Evolutionary conservation across 306 rosid genomes (phyloP).

Genomic region (Quercus ilex): DNA sequence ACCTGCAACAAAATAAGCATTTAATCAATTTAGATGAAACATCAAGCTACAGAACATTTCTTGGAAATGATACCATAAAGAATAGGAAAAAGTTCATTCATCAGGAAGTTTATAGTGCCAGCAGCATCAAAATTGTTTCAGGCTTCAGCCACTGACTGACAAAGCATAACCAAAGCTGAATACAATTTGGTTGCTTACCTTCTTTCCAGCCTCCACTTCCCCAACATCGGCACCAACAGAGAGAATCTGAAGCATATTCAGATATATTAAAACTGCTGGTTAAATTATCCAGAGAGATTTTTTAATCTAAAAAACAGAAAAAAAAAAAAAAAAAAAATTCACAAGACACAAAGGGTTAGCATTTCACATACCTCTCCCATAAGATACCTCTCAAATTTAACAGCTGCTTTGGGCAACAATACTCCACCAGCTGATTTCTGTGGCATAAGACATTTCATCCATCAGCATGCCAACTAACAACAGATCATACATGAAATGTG

Average conservation of each 20-base stretch:
- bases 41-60: background rate
- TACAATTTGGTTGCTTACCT: slow-evolving; percentile 42
- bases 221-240: slow-evolving; percentile 76
- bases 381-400: slow-evolving; percentile 88
- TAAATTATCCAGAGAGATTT: slow-evolving; percentile 3
- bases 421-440: slow-evolving; percentile 93
- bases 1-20: slow-evolving; percentile 55
- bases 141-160: background rate
- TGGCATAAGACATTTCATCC: slow-evolving; percentile 2
- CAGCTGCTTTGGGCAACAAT: slow-evolving; percentile 83
- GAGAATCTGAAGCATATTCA: slow-evolving; percentile 51
- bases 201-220: slow-evolving; percentile 66
- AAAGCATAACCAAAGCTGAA: background rate
- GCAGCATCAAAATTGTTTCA: background rate
- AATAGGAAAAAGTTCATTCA: background rate
- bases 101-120: background rate
- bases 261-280: background rate
- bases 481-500: background rate
- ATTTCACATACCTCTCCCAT: slow-evolving; percentile 69
- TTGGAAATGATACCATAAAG: background rate
- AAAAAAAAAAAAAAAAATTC: background rate
- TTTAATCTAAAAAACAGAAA: background rate
- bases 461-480: slow-evolving; percentile 2
- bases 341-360: slow-evolving; percentile 4
- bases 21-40: slow-evolving; percentile 1